phyloP scores from a whole-genome alignment of 2,329 filamentous ascomycete genomes.

The Sporothrix humicola region DNA sequence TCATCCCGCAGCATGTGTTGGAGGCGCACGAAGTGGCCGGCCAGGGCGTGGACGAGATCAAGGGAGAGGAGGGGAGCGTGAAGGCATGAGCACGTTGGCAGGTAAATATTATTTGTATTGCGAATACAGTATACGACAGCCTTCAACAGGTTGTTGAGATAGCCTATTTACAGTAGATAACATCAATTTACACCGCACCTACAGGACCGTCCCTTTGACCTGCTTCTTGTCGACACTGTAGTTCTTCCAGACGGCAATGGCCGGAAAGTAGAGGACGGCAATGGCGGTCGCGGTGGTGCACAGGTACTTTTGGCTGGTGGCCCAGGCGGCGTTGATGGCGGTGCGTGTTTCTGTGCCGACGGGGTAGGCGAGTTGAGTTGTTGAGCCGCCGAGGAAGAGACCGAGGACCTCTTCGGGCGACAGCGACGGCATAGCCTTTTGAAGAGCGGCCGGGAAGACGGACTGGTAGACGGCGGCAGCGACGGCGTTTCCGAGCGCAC shows the following conservation, averaged over 20 bases:
- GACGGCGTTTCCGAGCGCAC: conserved; percentile 62
- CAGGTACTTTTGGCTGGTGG: conserved; percentile 55
- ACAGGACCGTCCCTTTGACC: conserved; percentile 38
- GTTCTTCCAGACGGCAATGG: conserved; percentile 38
- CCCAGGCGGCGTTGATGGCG: conserved; percentile 65
- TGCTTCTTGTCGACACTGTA: conserved; percentile 38
- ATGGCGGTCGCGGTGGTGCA: conserved; percentile 53
- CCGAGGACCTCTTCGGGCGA: conserved; percentile 51
- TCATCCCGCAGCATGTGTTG: conserved; percentile 42
- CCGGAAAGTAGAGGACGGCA: conserved; percentile 35
- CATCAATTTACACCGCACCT: no score
- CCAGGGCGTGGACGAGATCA: neutral
- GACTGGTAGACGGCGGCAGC: conserved; percentile 66
- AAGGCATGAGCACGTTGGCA: neutral
- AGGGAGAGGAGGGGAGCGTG: neutral
- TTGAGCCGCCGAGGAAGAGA: conserved; percentile 56
- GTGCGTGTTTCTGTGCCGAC: conserved; percentile 55
- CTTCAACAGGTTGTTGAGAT: no score
- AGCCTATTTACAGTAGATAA: no score
- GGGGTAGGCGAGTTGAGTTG: conserved; percentile 58
- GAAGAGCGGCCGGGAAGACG: conserved; percentile 58
- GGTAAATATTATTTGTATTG: neutral
- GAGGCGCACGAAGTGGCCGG: conserved; percentile 35
- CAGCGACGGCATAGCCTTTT: conserved; percentile 53
- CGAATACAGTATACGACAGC: no score